Percentiles rank a stretch among this genome's conserved stretches.
Evolutionary conservation across 2,329 filamentous ascomycete species (phyloP).

Genomic region (Thermoascus crustaceus): DNA sequence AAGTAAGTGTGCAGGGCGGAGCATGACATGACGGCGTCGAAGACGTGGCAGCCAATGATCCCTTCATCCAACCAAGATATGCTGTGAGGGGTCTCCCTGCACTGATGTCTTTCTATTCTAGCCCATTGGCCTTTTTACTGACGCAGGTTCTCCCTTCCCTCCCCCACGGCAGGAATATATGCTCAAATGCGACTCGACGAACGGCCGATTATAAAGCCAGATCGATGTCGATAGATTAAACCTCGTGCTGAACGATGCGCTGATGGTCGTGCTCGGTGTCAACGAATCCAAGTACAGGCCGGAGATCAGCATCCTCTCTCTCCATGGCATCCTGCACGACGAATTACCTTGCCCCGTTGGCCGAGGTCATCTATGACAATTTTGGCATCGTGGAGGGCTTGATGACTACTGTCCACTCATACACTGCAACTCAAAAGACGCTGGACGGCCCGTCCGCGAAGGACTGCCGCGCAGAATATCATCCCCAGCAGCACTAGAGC

Average conservation of each 20-base stretch:
- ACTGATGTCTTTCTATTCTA: too few species aligned
- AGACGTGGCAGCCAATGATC: conserved; percentile 87
- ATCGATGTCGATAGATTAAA: conserved; percentile 60
- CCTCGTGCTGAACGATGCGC: conserved; percentile 58
- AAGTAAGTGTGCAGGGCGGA: conserved; percentile 36
- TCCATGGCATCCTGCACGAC: conserved; percentile 94
- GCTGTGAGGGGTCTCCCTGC: too few species aligned
- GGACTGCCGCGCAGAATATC: conserved; percentile 89
- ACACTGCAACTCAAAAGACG: conserved; percentile 92
- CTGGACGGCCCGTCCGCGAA: conserved; percentile 83
- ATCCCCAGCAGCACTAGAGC: conserved; percentile 90
- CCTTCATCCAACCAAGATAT: conserved; percentile 88
- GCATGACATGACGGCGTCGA: conserved; percentile 77
- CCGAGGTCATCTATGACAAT: conserved; percentile 90
- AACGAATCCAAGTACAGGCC: conserved; percentile 81
- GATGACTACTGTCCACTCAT: conserved; percentile 92
- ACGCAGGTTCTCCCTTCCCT: too few species aligned
- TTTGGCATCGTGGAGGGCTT: conserved; percentile 84
- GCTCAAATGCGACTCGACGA: conserved; percentile 92
- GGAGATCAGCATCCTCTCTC: conserved; percentile 73
- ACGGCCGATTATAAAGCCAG: conserved; percentile 82
- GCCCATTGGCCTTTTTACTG: too few species aligned
- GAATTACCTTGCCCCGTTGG: conserved; percentile 88
- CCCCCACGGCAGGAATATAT: conserved; percentile 72
- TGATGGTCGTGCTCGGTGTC: conserved; percentile 84